These are phyloP conservation scores for Parsonsia alboflavescens DNA, from an alignment of 257 asterid genomes.

Conservation along the genomic window DNA sequence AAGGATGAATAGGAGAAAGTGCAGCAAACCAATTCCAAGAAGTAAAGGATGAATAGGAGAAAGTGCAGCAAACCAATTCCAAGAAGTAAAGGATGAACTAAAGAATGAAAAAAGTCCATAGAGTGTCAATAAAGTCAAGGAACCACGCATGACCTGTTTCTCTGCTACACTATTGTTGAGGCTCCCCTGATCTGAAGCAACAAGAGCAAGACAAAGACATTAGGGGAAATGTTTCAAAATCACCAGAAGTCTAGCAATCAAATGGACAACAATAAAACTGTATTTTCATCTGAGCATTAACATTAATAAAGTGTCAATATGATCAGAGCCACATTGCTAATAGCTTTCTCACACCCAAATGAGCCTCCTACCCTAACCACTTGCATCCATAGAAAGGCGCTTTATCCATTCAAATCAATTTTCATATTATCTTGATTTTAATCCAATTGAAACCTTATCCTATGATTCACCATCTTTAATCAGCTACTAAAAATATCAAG, in stretches of 20 bases:
- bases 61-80: background rate
- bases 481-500: background rate
- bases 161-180: constrained; percentile 76
- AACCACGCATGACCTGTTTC: constrained; percentile 49
- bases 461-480: background rate
- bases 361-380: background rate
- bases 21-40: background rate
- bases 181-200: constrained; percentile 71
- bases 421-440: background rate
- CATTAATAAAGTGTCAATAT: background rate
- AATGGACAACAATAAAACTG: background rate
- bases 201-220: constrained; percentile 14
- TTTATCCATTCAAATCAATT: background rate
- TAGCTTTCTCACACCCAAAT: background rate
- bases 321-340: background rate
- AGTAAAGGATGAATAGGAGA: background rate
- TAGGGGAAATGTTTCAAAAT: background rate
- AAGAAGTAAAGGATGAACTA: background rate
- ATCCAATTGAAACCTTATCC: background rate
- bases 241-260: background rate
- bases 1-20: background rate
- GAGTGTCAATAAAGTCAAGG: constrained; percentile 5
- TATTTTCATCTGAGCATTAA: background rate
- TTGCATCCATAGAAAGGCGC: background rate
- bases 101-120: background rate